Base-by-base conservation (phyloP, 2,329 filamentous ascomycete species). In the Claviceps quebecensis region DNA sequence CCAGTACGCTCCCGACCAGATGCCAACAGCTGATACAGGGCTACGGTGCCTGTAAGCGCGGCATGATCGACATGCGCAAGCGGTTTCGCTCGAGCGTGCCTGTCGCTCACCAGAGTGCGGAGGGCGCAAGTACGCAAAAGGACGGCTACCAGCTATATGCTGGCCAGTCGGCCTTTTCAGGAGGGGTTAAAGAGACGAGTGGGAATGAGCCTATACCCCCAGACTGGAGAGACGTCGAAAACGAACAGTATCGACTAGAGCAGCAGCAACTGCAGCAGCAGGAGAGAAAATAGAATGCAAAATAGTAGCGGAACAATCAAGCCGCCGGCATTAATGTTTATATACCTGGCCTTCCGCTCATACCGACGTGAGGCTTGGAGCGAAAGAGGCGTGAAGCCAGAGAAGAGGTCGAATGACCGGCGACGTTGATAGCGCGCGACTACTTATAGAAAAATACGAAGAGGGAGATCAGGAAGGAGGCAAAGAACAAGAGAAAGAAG, bases 11-110 rank as follows among this genome's bases (percentile, higher is more conserved):
- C 14, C 91, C 93, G 19, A 83, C 79, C 23, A 83, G 85, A 69
- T 98, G 93, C 71, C 88, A 91, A 65, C 91, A 96, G 69, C 78
- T 98, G 54, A 88, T 91, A 67, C 90, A 88, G 67, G 88, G 89
- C 45, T 93, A 94, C 62, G 86, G 87, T 66, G 87, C 96, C 65
- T 98, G 93, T 78, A 94, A 95, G 64, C 86, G 91, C 57, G 93
- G 93, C 57, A 81, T 95, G 81, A 86, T 97, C 60, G 93, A 98
- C 67, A 98, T 98, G 93, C 87, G 93, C 67, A 97, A 97, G 73
- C 85, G 93, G 37, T 97, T 98, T 70, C 81, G 93, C 52, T 93
- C 93, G 53, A 97, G 97, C 72, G 81, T 88, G 66, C 89, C 93
- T 50, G 83, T 95, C 57, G 75, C 80, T 23, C 79, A 84, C 57